Percentiles rank a stretch among this genome's conserved stretches.
phyloP scores from a whole-genome alignment of 306 rosid species.

The Castanospermum australe region DNA sequence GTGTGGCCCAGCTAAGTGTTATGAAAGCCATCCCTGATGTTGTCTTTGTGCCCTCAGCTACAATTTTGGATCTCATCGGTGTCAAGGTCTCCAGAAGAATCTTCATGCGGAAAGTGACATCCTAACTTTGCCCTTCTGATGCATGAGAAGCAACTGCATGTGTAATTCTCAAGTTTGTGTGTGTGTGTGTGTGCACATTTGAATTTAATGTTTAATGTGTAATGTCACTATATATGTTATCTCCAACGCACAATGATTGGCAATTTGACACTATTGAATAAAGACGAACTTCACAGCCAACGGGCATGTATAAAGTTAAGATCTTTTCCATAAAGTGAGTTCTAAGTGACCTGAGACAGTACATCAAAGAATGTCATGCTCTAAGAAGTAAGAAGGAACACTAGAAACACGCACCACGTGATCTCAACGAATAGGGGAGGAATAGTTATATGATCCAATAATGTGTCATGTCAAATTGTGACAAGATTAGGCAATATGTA shows the following conservation, averaged over 20 bases:
- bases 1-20: conserved; percentile 44
- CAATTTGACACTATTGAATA: background rate
- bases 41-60: conserved; percentile 54
- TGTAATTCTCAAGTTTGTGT: background rate
- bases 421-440: background rate
- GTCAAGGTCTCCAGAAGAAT: conserved; percentile 48
- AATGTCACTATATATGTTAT: background rate
- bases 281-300: background rate
- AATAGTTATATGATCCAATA: background rate
- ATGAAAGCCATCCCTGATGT: conserved; percentile 59
- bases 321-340: background rate
- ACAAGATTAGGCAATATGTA: too few relatives aligned
- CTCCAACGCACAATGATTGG: background rate
- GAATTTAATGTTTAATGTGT: conserved; percentile 9
- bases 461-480: too few relatives aligned
- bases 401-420: background rate
- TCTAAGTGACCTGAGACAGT: background rate
- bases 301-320: background rate
- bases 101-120: conserved; percentile 15
- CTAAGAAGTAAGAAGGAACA: background rate
- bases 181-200: too few relatives aligned
- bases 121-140: background rate
- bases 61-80: conserved; percentile 46
- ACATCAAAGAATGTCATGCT: background rate
- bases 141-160: background rate